Conservation (phyloP, 2,329 filamentous ascomycete species). For the Colletotrichum filicis region DNA sequence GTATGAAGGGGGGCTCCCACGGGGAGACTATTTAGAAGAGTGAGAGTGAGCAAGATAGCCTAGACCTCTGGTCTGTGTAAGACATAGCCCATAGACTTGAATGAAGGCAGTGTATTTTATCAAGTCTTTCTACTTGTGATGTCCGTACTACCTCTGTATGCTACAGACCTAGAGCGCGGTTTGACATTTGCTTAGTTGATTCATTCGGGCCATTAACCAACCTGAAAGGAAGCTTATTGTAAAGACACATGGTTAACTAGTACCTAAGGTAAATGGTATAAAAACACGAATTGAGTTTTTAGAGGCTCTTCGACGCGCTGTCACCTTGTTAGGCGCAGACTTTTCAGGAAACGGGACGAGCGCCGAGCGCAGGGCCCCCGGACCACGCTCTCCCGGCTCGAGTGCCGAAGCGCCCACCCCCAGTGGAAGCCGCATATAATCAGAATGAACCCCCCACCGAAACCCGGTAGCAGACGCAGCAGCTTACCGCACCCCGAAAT, state of each 20-base stretch:
- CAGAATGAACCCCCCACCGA: not conserved
- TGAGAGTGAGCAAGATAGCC: constrained; percentile 21
- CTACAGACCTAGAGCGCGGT: not conserved
- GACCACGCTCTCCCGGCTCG: not conserved
- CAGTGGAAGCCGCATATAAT: constrained; percentile 10
- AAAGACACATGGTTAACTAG: no score
- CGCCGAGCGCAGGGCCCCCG: not conserved
- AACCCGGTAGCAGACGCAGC: not conserved
- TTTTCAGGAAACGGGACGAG: not conserved
- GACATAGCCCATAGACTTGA: constrained; percentile 47
- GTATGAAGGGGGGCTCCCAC: constrained; percentile 46
- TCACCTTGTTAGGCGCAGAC: no score
- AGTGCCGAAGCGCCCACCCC: not conserved
- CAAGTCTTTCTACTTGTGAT: not conserved
- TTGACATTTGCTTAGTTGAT: no score
- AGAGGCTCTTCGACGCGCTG: not conserved
- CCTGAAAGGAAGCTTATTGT: no score
- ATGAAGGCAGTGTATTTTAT: constrained; percentile 36
- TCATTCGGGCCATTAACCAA: no score
- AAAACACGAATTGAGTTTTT: not conserved
- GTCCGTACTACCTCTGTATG: no score
- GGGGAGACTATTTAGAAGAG: constrained; percentile 39
- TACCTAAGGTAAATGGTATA: no score
- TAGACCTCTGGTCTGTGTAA: constrained; percentile 46
- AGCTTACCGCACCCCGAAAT: not conserved